Conservation (phyloP, 176 grass and related monocot species). For the Cenchrus purpureus region DNA sequence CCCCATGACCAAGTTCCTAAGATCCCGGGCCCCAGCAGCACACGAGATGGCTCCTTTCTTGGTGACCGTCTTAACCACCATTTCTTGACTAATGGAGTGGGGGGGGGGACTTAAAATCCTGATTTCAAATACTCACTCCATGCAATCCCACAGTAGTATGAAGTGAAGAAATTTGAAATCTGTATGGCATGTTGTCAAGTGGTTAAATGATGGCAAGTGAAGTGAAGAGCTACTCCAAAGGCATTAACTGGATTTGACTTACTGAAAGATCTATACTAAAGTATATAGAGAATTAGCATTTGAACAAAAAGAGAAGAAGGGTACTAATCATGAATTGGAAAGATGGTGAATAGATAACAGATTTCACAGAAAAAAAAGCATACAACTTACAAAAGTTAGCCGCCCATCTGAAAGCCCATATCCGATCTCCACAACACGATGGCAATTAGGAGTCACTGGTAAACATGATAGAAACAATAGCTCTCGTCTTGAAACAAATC, state of each 20-base stretch:
- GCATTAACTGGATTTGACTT: not conserved
- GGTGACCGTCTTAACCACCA: not conserved
- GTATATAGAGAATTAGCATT: conserved; percentile 24
- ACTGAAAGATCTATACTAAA: conserved; percentile 27
- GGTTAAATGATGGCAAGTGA: not conserved
- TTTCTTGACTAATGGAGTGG: not conserved
- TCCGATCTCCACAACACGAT: conserved; percentile 72
- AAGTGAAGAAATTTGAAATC: not conserved
- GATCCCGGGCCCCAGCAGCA: not conserved
- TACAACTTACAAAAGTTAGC: conserved; percentile 80
- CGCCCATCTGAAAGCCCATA: conserved; percentile 70
- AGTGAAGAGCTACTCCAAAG: not conserved
- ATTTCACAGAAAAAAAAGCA: not conserved
- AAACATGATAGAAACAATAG: conserved; percentile 77
- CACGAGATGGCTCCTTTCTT: not conserved
- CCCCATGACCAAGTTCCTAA: not conserved
- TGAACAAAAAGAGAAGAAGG: conserved; percentile 19
- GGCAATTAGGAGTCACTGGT: conserved; percentile 84
- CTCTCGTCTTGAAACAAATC: conserved; percentile 66
- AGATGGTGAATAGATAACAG: not conserved
- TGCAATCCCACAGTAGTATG: not conserved
- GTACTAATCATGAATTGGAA: conserved; percentile 26
- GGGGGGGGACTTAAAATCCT: not conserved
- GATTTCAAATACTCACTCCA: not conserved
- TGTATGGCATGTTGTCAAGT: not conserved